Conservation (phyloP, 768 basidiomycete genomes). For the Zangia roseola region DNA sequence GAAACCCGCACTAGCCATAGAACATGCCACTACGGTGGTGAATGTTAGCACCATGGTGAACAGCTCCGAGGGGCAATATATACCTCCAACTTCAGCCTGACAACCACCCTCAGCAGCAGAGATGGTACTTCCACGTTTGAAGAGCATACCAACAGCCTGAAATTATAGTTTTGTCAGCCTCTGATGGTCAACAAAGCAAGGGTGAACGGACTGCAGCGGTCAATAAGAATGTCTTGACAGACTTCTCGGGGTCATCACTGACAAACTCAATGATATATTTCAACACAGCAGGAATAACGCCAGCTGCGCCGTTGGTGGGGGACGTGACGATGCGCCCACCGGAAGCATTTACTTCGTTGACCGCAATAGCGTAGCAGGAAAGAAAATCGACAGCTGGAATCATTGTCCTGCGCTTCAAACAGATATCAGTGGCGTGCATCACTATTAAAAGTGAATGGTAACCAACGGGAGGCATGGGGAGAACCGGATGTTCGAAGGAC, state of each 20-base stretch:
- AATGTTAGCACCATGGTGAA: background rate
- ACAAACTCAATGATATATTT: slow-evolving; percentile 93
- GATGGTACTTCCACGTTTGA: slow-evolving; percentile 96
- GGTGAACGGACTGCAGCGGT: slow-evolving; percentile 69
- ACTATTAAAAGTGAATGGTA: slow-evolving; percentile 7
- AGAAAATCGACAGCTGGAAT: slow-evolving; percentile 94
- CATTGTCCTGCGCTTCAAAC: slow-evolving; percentile 67
- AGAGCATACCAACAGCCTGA: slow-evolving; percentile 90
- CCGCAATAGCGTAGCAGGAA: slow-evolving; percentile 91
- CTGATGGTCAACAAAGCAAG: background rate
- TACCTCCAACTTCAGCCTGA: slow-evolving; percentile 93
- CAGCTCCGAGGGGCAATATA: slow-evolving; percentile 16
- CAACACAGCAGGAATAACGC: slow-evolving; percentile 88
- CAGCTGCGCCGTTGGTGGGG: slow-evolving; percentile 91
- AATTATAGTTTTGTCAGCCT: slow-evolving; percentile 8
- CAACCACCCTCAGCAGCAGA: slow-evolving; percentile 95
- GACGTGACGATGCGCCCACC: slow-evolving; percentile 95
- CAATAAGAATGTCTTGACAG: slow-evolving; percentile 83
- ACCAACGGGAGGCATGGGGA: slow-evolving; percentile 80
- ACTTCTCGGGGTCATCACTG: slow-evolving; percentile 87
- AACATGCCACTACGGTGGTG: slow-evolving; percentile 71
- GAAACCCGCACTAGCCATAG: slow-evolving; percentile 94
- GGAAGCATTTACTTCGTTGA: slow-evolving; percentile 92
- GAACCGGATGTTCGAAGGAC: slow-evolving; percentile 72
- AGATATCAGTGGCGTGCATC: slow-evolving; percentile 4